These are phyloP conservation scores for Collariella sp. DNA, from an alignment of 495 filamentous ascomycete genomes.

Conservation along the genomic window DNA sequence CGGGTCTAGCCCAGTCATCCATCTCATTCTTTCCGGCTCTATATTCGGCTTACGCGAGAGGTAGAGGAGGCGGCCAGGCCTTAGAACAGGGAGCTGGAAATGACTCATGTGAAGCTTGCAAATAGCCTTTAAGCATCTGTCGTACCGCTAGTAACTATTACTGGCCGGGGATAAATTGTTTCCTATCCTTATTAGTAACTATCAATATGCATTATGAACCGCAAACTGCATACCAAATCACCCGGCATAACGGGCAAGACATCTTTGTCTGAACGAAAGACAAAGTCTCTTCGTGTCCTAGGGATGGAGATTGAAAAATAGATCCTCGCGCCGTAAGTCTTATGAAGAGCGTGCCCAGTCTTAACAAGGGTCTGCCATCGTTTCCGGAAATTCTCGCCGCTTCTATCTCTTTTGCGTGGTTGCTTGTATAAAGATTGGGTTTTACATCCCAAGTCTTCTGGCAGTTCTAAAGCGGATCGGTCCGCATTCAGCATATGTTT, in stretches of 20 bases:
- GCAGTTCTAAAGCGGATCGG: neutral
- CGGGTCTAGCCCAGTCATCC: too few relatives aligned
- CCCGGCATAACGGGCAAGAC: conserved; percentile 1
- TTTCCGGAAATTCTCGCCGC: conserved; percentile 9
- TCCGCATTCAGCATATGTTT: neutral
- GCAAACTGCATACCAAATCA: conserved; percentile 2
- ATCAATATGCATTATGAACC: conserved; percentile 5
- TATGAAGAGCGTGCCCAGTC: conserved; percentile 2
- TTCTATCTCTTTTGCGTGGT: conserved; percentile 7
- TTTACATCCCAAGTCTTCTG: neutral
- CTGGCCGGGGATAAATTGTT: neutral
- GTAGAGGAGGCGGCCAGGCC: too few relatives aligned
- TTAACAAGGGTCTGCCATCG: conserved; percentile 7
- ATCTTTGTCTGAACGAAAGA: conserved; percentile 6
- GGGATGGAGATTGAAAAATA: conserved; percentile 11
- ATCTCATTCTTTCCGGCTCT: too few relatives aligned
- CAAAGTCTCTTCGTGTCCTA: conserved; percentile 8
- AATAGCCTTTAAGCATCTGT: too few relatives aligned
- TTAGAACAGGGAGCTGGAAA: too few relatives aligned
- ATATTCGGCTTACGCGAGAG: too few relatives aligned
- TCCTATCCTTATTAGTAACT: conserved; percentile 8
- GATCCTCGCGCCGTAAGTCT: conserved; percentile 4
- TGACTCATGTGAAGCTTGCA: too few relatives aligned
- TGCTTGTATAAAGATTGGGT: neutral
- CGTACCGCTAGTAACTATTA: too few relatives aligned